Conservation (phyloP, 768 basidiomycete species). For the Termitomyces sp. region DNA sequence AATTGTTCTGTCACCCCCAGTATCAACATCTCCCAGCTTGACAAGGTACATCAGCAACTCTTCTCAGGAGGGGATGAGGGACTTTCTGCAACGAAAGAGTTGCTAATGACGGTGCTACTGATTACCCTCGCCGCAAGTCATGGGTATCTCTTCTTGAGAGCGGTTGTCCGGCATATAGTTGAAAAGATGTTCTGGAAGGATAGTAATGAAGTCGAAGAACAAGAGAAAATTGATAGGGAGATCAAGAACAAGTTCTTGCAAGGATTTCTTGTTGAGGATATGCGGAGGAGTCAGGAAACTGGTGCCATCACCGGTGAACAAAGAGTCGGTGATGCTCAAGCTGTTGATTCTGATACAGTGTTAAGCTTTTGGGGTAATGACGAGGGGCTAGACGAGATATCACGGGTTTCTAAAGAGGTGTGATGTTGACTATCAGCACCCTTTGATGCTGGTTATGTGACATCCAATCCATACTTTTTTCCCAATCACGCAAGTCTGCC, state of each 20-base stretch:
- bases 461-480: background rate
- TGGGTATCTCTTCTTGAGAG: conserved; percentile 67
- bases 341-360: conserved; percentile 18
- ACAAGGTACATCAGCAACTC: conserved; percentile 23
- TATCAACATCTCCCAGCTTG: conserved; percentile 14
- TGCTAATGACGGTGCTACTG: conserved; percentile 60
- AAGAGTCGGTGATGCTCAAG: conserved; percentile 8
- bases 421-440: background rate
- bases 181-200: conserved; percentile 76
- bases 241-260: conserved; percentile 35
- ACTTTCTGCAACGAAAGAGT: conserved; percentile 35
- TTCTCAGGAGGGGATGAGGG: conserved; percentile 13
- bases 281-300: conserved; percentile 10
- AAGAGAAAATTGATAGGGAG: conserved; percentile 48
- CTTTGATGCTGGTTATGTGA: background rate
- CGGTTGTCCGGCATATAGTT: conserved; percentile 59
- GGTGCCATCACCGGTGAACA: conserved; percentile 1
- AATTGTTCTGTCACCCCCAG: conserved; percentile 13
- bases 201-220: conserved; percentile 57
- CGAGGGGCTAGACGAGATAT: conserved; percentile 71
- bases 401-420: conserved; percentile 56
- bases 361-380: conserved; percentile 64
- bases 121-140: conserved; percentile 85
- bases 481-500: background rate
- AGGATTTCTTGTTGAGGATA: conserved; percentile 17